These are phyloP conservation scores for Naganishia friedmannii DNA, from an alignment of 768 basidiomycete species.

Conservation along the genomic window DNA sequence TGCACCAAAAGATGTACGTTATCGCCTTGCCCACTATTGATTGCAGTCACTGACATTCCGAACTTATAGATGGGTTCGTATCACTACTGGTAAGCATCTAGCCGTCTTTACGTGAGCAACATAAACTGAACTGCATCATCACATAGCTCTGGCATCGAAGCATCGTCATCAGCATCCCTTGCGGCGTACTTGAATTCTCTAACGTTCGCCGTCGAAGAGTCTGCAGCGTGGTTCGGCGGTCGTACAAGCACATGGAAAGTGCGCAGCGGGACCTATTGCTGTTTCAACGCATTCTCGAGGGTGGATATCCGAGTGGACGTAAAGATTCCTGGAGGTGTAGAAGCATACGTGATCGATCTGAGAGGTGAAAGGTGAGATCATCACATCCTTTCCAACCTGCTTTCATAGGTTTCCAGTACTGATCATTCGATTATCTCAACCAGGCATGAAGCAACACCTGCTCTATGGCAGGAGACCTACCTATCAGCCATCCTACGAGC, in stretches of 20 bases:
- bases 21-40: not conserved
- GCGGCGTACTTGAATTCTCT: constrained; percentile 98
- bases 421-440: not conserved
- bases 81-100: constrained; percentile 62
- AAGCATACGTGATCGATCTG: constrained; percentile 87
- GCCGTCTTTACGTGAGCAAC: not conserved
- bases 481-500: constrained; percentile 86
- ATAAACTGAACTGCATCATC: constrained; percentile 4
- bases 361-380: constrained; percentile 82
- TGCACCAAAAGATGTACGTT: constrained; percentile 78
- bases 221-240: constrained; percentile 78
- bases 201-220: constrained; percentile 91
- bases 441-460: constrained; percentile 83
- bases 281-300: constrained; percentile 96
- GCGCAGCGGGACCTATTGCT: constrained; percentile 87
- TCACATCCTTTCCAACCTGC: not conserved
- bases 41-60: constrained; percentile 7
- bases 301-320: constrained; percentile 97
- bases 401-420: constrained; percentile 26
- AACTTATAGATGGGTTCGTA: constrained; percentile 77
- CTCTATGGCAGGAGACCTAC: constrained; percentile 97
- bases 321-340: constrained; percentile 95
- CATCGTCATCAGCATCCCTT: constrained; percentile 92
- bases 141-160: constrained; percentile 91
- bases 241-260: constrained; percentile 85